Percentiles rank a stretch among this genome's conserved stretches.
phyloP scores from a whole-genome alignment of 1,284 basidiomycete genomes.

The Irpex sp. region DNA sequence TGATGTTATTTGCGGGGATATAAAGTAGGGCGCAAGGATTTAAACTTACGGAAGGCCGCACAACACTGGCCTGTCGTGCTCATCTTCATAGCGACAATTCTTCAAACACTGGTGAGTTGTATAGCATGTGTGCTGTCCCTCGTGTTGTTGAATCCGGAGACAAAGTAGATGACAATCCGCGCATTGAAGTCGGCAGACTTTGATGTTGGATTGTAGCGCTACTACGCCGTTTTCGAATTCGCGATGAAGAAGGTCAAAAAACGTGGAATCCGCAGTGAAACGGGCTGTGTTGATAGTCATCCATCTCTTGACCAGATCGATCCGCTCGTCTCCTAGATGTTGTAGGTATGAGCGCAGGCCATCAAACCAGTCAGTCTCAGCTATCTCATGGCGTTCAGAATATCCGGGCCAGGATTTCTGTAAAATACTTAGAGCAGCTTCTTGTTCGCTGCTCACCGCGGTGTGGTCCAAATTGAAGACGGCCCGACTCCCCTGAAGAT shows the following conservation, averaged over 20 bases:
- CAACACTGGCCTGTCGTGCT: conserved; percentile 25
- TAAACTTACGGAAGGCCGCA: conserved; percentile 50
- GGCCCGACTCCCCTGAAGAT: too few relatives aligned
- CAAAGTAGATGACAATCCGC: conserved; percentile 45
- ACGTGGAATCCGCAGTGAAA: conserved; percentile 41
- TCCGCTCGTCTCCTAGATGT: conserved; percentile 35
- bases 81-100: conserved; percentile 40
- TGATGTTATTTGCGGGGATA: too few relatives aligned
- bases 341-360: conserved; percentile 36
- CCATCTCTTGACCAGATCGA: conserved; percentile 48
- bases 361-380: conserved; percentile 40
- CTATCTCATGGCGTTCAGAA: conserved; percentile 33
- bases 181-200: conserved; percentile 48
- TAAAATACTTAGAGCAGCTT: too few relatives aligned
- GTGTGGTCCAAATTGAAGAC: too few relatives aligned
- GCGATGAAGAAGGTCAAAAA: conserved; percentile 44
- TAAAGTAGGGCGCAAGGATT: too few relatives aligned
- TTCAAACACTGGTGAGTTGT: conserved; percentile 44
- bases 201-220: conserved; percentile 41
- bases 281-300: conserved; percentile 42
- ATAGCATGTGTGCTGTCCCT: conserved; percentile 43
- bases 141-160: conserved; percentile 41
- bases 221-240: conserved; percentile 38
- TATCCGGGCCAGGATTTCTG: too few relatives aligned
- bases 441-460: too few relatives aligned